Base-by-base conservation (phyloP, 495 filamentous ascomycete genomes). In the Xylaria cubensis region DNA sequence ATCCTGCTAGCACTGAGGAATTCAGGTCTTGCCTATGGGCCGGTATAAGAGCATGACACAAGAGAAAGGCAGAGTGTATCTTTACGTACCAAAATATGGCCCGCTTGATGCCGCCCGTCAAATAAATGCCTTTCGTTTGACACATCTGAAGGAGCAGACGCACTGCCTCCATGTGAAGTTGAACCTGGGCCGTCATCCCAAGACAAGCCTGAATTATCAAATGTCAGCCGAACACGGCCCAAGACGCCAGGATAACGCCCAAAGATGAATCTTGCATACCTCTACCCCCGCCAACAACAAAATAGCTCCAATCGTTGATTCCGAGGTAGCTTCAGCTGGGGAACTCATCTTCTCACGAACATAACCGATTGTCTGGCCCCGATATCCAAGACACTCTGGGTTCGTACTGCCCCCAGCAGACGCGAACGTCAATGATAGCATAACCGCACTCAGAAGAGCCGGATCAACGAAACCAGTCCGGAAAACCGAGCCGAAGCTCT, bases 251-350 rank as follows among this genome's bases (percentile, higher is more conserved):
- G 24, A 4, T 0, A 39, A 58, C 59, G 3, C 1, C n/a, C 4
- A 53, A 68, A 0, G 26, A 21, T 3, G 21, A 36, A 55, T 42
- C 4, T 48, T 62, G 64, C 80, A 53, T 9, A 84, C 82, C 75
- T 79, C 81, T 15, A 83, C 71, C 34, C 81, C 78, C 19, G 78
- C 79, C 0, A 83, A 74, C 12, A 84, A 70, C 65, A 84, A 67
- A 69, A 84, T 83, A n/a, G 82, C 76, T 10, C 82, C 82, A 6
- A 84, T 67, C 0, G 81, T 82, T 32, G 82, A 73, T 66, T 80
- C 79, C 46, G 78, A 78, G 42, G 76, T 74, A 48, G 80, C 77
- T 19, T 63, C 71, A 24, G 71, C 53, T 17, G 63, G 56, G 63
- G 74, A 78, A 48, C 36, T 68, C 73, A 84, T 76, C 29, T 74